phyloP scores from a whole-genome alignment of 371 early-diverging fungal genomes.

The Mucor saturninus region DNA sequence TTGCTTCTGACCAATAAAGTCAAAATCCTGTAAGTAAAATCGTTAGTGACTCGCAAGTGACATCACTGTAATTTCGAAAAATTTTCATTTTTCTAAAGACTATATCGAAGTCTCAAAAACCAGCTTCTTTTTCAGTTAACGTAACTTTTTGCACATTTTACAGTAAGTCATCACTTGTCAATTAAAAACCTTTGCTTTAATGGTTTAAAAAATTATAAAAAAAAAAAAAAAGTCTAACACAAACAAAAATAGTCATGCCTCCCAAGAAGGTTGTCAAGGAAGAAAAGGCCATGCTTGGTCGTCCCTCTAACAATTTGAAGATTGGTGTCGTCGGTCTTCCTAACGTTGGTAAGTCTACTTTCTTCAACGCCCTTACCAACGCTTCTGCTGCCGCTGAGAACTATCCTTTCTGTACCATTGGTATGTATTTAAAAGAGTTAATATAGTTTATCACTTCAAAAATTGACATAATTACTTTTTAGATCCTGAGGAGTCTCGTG shows the following conservation, averaged over 20 bases:
- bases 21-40: no score
- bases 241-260: slow-evolving; percentile 37
- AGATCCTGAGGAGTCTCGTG: slow-evolving; percentile 95
- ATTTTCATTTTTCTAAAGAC: no score
- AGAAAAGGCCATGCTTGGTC: slow-evolving; percentile 88
- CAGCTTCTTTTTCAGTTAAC: no score
- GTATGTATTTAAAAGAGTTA: slow-evolving; percentile 31
- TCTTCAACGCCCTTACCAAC: slow-evolving; percentile 96
- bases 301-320: slow-evolving; percentile 96
- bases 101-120: no score
- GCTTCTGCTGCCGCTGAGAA: slow-evolving; percentile 89
- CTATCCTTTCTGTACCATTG: slow-evolving; percentile 60
- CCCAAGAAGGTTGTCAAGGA: slow-evolving; percentile 84
- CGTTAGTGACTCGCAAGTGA: no score
- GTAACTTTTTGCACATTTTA: no score
- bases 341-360: slow-evolving; percentile 97
- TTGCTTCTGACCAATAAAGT: no score
- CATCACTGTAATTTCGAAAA: no score
- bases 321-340: slow-evolving; percentile 98
- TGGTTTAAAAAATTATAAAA: background rate
- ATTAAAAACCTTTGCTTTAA: no score
- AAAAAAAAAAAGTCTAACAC: background rate
- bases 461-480: slow-evolving; percentile 24
- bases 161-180: no score
- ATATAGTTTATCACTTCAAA: background rate